A percentile compares a stretch with the other conserved stretches of the same genome.
phyloP scores from a whole-genome alignment of 2,329 filamentous ascomycete species.

The Alternaria triticina region DNA sequence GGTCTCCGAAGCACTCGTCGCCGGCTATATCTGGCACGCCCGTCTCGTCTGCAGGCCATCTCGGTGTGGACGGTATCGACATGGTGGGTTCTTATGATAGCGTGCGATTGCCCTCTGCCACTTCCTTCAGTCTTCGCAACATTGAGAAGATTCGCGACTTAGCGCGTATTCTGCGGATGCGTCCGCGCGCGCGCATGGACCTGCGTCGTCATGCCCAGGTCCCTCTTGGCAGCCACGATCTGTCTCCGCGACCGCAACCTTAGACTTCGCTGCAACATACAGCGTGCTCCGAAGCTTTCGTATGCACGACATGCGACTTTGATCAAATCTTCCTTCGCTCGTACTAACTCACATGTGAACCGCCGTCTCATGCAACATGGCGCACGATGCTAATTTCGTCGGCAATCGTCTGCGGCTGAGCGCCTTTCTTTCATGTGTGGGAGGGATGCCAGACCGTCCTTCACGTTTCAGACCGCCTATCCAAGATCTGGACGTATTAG shows the following conservation, averaged over 20 bases:
- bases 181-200: slow-evolving; percentile 4
- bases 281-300: not conserved
- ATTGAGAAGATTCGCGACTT: slow-evolving; percentile 9
- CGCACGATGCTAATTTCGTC: slow-evolving; percentile 29
- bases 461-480: slow-evolving; percentile 26
- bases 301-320: not conserved
- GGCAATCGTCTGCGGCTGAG: slow-evolving; percentile 32
- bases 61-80: slow-evolving; percentile 37
- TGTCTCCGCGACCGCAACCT: not conserved
- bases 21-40: slow-evolving; percentile 64
- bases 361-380: slow-evolving; percentile 17
- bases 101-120: slow-evolving; percentile 13
- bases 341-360: not conserved
- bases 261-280: not conserved
- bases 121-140: not conserved
- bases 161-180: not conserved
- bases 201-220: slow-evolving; percentile 10
- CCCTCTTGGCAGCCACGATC: slow-evolving; percentile 23
- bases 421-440: slow-evolving; percentile 32
- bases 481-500: not conserved
- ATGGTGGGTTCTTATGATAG: slow-evolving; percentile 19
- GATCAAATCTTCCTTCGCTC: not conserved
- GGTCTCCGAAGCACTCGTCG: slow-evolving; percentile 66
- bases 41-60: slow-evolving; percentile 35
- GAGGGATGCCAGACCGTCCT: slow-evolving; percentile 30